These are phyloP conservation scores for Monosporozyma siamensis DNA, from an alignment of 805 yeast genomes.

Conservation along the genomic window DNA sequence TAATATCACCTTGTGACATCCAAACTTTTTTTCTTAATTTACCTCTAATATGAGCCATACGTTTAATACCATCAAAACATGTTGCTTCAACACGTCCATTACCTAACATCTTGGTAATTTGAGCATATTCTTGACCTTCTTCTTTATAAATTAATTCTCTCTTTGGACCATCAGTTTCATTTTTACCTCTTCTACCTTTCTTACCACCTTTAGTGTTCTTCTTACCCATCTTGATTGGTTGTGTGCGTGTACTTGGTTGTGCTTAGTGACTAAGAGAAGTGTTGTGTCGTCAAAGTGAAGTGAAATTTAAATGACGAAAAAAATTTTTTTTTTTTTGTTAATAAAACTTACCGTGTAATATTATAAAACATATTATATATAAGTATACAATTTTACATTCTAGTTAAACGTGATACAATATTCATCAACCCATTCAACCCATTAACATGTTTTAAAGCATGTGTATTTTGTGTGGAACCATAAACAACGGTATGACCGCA, in stretches of 20 bases:
- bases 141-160: conserved; percentile 88
- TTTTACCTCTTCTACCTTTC: conserved; percentile 96
- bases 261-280: background rate
- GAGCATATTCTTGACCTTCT: conserved; percentile 98
- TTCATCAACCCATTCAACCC: conserved; percentile 63
- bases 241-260: background rate
- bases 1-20: conserved; percentile 98
- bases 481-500: conserved; percentile 49
- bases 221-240: conserved; percentile 28
- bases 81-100: conserved; percentile 93
- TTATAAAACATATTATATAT: background rate
- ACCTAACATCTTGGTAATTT: conserved; percentile 96
- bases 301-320: background rate
- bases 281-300: background rate
- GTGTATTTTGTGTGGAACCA: conserved; percentile 41
- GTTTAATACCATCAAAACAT: conserved; percentile 87
- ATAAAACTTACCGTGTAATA: background rate
- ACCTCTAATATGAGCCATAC: conserved; percentile 98
- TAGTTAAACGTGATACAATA: conserved; percentile 29
- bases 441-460: conserved; percentile 53
- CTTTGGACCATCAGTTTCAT: conserved; percentile 80
- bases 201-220: conserved; percentile 60
- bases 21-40: conserved; percentile 98
- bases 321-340: background rate
- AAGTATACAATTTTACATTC: background rate